A percentile compares a stretch with the other conserved stretches of the same genome.
Conservation (phyloP, 306 rosid species). For the Cucurbita ficifolia region DNA sequence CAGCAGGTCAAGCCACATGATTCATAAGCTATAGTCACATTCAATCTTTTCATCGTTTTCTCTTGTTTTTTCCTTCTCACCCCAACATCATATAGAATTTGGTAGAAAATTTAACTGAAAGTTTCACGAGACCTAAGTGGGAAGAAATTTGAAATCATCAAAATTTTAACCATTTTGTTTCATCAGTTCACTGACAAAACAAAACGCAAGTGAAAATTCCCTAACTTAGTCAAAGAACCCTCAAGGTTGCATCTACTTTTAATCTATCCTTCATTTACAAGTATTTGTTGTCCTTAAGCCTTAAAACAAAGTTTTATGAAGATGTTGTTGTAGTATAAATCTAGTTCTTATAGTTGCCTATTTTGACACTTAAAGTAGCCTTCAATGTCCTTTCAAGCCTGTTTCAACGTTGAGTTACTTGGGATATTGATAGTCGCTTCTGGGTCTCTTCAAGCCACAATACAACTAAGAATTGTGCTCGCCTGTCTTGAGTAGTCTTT, state of each 20-base stretch:
- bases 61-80: neutral
- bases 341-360: neutral
- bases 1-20: conserved; percentile 6
- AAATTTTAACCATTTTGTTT: too few species aligned
- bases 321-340: neutral
- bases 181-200: neutral
- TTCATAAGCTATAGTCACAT: conserved; percentile 6
- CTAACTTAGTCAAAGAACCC: neutral
- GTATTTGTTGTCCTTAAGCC: neutral
- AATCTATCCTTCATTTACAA: neutral
- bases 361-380: neutral
- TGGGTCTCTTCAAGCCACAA: neutral
- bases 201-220: neutral
- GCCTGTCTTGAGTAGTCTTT: too few species aligned
- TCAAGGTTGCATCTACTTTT: neutral
- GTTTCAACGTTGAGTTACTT: neutral
- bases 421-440: too few species aligned
- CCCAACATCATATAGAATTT: neutral
- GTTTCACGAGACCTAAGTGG: neutral
- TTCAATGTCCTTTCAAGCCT: neutral
- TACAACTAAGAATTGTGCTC: neutral
- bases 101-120: neutral
- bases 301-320: neutral
- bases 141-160: neutral
- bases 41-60: neutral